Evolutionary conservation across 176 grass and related monocot species (phyloP), one percentile per base, ranked within the genome.

Genomic region (Thinopyrum elongatum): DNA sequence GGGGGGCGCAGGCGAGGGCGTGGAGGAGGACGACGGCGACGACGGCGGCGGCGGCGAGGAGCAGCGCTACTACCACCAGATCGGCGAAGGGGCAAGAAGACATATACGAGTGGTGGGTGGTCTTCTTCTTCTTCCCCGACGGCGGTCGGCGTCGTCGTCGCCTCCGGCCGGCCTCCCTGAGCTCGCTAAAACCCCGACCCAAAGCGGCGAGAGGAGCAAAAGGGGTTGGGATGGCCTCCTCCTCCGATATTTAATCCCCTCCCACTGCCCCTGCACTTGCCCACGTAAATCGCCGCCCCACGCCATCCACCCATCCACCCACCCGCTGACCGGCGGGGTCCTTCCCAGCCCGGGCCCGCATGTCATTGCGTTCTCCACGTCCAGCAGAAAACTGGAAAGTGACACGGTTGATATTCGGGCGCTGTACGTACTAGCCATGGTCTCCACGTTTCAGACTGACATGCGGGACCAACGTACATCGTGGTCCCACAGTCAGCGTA

Each of bases 101-200:
- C 94, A 97, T 97, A 92, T 91, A 91, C 89, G 89, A 53, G 87
- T 62, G 35, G 13, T 85, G 62, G 21, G 8, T 22, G 44, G 16
- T 65, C 80, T 49, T 2, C 81, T 86, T 1, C 79, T 74, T 67
- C 77, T 34, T 28, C 83, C 83, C 58, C 87, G 64, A 77, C 89
- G 64, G 30, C 84, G 78, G 79, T 10, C 21, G 51, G 27, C 68
- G 22, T 47, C 84, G 86, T 86, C 84, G 78, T 64, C 87, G 81
- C 82, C 92, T 72, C 85, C 85, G 49, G 49, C 72, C 88, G 78
- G 84, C 80, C 85, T 85, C 81, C 72, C 76, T 27, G 65, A 82
- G 68, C 81, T 86, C 86, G 61, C 82, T 90, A 89, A 94, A 97
- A 97, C 92, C 94, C 94, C 92, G 84, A 91, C 85, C 88, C 44